Base-by-base conservation (phyloP, 1,139 yeast genomes). In the Fermentozyma sake region DNA sequence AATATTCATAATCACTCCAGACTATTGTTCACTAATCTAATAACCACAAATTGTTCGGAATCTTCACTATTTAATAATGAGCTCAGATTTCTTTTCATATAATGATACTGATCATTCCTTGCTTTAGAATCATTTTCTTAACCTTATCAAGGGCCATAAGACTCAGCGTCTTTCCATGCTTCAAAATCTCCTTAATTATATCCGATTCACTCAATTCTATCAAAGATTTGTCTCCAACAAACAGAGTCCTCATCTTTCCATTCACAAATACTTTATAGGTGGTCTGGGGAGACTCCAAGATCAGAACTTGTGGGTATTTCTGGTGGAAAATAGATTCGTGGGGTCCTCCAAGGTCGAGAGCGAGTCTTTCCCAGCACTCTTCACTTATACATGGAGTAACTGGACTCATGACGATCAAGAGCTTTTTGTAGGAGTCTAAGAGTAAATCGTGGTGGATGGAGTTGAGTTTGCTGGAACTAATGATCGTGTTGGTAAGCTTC, bases 381-480 rank as follows among this genome's bases (percentile, higher is more conserved):
- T 89, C 97, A 1, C 89, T 74, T 5, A 77, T 69, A 9, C 80
- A 72, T 0, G 98, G 98, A 0, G 84, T 72, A 1, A 86, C 79
- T 1, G 95, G 94, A 0, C 87, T 61, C 61, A 80, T 72, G 7
- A 73, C 48, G 10, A 72, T 58, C 22, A 84, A 45, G 9, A 89
- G 56, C 28, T 72, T 75, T 41, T 67, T 61, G 36, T 69, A 68
- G 1, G 75, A 59, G 28, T 72, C 70, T 28, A 38, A 44, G 36
- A 46, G 47, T 23, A 55, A 56, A 1, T 46, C 49, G 1, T 63
- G 45, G 6, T 52, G 48, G 8, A 58, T 51, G 33, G 13, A 33
- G 4, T 44, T 31, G 1, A 42, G 21, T 32, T 69, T 68, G 5
- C 60, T 20, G 0, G 72, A 68, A 9, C 52, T 45, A 2, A 55